These are phyloP conservation scores for Pseudozyma hubeiensis DNA, from an alignment of 1,284 basidiomycete genomes.

Conservation along the genomic window DNA sequence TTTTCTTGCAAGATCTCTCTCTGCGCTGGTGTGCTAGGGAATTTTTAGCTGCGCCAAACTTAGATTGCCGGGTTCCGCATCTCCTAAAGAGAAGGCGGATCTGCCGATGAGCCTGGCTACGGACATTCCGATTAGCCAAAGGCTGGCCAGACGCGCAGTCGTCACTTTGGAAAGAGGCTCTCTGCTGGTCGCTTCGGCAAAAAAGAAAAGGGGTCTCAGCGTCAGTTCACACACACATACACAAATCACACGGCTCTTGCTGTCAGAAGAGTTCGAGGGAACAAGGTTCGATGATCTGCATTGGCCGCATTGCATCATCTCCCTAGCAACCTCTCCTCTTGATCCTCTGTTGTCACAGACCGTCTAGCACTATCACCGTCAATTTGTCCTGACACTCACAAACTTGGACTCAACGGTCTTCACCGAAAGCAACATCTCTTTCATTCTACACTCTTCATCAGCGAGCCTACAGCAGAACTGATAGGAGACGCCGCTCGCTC, in stretches of 20 bases:
- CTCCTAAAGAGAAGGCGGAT: not conserved
- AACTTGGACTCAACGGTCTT: not conserved
- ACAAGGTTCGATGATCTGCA: not conserved
- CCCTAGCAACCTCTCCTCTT: no score
- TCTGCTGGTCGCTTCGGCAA: conserved; percentile 8
- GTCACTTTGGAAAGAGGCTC: not conserved
- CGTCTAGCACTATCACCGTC: no score
- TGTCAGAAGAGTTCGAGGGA: not conserved
- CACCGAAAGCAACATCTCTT: no score
- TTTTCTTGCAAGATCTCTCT: conserved; percentile 14
- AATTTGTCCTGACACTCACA: no score
- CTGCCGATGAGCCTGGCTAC: conserved; percentile 12
- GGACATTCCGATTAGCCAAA: not conserved
- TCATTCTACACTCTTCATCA: not conserved
- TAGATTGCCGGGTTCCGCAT: conserved; percentile 41
- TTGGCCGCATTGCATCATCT: not conserved
- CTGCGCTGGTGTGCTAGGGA: no score
- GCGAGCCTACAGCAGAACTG: not conserved
- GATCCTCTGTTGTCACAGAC: no score
- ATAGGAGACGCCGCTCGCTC: not conserved
- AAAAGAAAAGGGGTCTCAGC: conserved; percentile 43
- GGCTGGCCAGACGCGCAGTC: conserved; percentile 1
- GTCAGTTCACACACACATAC: not conserved
- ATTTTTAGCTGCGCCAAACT: not conserved
- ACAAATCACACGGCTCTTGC: not conserved